A percentile compares a stretch with the other conserved stretches of the same genome.
Evolutionary conservation across 441 rosid genomes (phyloP).

Genomic region (Melastoma candidum): DNA sequence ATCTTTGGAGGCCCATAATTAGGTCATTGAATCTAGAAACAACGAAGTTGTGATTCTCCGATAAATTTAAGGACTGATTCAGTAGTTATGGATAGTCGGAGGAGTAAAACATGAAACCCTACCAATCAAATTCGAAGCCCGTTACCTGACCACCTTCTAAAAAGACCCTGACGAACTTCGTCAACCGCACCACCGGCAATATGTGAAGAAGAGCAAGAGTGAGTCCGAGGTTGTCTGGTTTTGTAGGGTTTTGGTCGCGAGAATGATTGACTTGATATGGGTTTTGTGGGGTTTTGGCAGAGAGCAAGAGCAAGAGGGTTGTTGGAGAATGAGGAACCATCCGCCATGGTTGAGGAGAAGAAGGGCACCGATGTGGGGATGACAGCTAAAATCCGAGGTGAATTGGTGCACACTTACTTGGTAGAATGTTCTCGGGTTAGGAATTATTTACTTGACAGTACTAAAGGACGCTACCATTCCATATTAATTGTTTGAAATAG

Average conservation of each 20-base stretch:
- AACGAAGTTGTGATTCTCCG: too few relatives aligned
- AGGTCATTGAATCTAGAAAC: too few relatives aligned
- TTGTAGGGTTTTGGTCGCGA: neutral
- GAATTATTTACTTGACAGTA: too few relatives aligned
- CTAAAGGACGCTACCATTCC: neutral
- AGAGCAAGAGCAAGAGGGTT: slow-evolving; percentile 95
- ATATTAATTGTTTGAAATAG: slow-evolving; percentile 15
- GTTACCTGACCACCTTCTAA: too few relatives aligned
- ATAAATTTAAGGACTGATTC: too few relatives aligned
- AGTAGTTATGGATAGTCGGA: too few relatives aligned
- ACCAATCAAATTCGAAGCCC: too few relatives aligned
- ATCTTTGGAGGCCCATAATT: too few relatives aligned
- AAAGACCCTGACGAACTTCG: too few relatives aligned
- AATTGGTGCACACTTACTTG: slow-evolving; percentile 6
- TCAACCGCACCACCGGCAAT: slow-evolving; percentile 18
- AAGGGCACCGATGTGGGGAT: slow-evolving; percentile 17
- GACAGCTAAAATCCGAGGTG: slow-evolving; percentile 49
- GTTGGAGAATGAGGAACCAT: slow-evolving; percentile 35
- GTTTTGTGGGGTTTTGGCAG: slow-evolving; percentile 24
- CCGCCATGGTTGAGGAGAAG: slow-evolving; percentile 23
- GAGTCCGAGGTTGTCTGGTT: slow-evolving; percentile 15
- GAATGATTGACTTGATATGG: neutral
- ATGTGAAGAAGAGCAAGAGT: slow-evolving; percentile 93
- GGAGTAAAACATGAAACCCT: too few relatives aligned
- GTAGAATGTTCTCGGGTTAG: too few relatives aligned